Evolutionary conservation across 1,284 basidiomycete species (phyloP).

Genomic region (Puccinia hordei): DNA sequence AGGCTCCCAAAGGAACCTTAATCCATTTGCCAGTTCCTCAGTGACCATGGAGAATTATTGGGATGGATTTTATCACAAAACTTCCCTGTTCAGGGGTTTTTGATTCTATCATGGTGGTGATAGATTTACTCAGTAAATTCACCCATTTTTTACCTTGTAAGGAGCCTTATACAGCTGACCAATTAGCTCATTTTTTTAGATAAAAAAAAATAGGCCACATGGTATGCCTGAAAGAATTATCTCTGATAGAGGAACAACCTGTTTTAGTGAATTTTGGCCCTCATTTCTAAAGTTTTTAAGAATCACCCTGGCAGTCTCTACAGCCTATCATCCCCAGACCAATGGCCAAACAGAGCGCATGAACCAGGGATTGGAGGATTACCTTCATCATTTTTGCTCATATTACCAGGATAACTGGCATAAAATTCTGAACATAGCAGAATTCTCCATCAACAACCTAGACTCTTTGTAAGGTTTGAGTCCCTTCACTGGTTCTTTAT

Average conservation of each 20-base stretch:
- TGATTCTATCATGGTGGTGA: slow-evolving; percentile 62
- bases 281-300: not conserved
- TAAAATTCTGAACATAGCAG: too few species aligned
- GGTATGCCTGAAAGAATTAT: too few species aligned
- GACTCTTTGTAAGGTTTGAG: too few species aligned
- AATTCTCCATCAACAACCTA: too few species aligned
- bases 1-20: too few species aligned
- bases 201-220: not conserved
- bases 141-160: slow-evolving; percentile 61
- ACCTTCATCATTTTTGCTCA: slow-evolving; percentile 16
- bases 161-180: slow-evolving; percentile 50
- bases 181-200: not conserved
- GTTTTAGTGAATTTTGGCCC: slow-evolving; percentile 18
- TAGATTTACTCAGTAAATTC: too few species aligned
- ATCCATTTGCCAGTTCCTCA: not conserved
- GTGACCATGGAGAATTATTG: slow-evolving; percentile 61
- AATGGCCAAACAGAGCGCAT: slow-evolving; percentile 28
- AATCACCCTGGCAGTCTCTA: slow-evolving; percentile 1
- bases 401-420: too few species aligned
- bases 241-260: not conserved
- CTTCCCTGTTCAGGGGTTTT: slow-evolving; percentile 61
- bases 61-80: slow-evolving; percentile 63
- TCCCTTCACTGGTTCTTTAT: too few species aligned
- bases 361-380: slow-evolving; percentile 25
- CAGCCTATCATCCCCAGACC: slow-evolving; percentile 33